These are phyloP conservation scores for Fusarium compactum DNA, from an alignment of 2,329 filamentous ascomycete species.

Conservation along the genomic window DNA sequence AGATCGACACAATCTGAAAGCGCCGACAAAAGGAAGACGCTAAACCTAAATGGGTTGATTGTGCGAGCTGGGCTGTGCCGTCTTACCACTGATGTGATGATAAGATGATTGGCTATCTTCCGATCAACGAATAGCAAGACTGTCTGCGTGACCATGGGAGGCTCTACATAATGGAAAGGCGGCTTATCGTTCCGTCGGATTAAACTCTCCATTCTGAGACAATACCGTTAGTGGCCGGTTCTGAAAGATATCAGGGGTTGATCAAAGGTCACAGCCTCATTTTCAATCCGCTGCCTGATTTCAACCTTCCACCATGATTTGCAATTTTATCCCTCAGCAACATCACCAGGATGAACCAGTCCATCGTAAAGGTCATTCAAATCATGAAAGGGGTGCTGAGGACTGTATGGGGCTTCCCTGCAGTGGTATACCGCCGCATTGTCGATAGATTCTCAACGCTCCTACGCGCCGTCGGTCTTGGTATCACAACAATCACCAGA, in stretches of 20 bases:
- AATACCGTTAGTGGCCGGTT: not conserved
- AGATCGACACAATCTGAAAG: slow-evolving; percentile 1
- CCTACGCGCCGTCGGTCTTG: not conserved
- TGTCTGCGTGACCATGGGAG: not conserved
- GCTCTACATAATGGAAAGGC: not conserved
- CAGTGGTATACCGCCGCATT: not conserved
- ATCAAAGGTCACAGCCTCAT: not conserved
- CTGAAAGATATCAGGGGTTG: not conserved
- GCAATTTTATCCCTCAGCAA: not conserved
- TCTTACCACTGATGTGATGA: not conserved
- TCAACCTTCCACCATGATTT: not conserved
- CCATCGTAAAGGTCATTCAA: not conserved
- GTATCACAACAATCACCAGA: not conserved
- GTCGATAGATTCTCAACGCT: not conserved
- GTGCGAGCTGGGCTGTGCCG: slow-evolving; percentile 12
- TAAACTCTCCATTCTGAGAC: not conserved
- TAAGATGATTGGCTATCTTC: not conserved
- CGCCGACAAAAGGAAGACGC: not conserved
- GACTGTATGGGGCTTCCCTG: not conserved
- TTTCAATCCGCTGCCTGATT: not conserved
- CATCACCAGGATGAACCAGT: not conserved
- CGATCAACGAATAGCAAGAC: not conserved
- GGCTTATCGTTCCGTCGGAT: not conserved
- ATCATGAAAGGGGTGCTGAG: no score
- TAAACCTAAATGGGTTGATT: slow-evolving; percentile 16